These are phyloP conservation scores for Paecilomyces dactylethromorphus DNA, from an alignment of 2,329 filamentous ascomycete species.

Conservation along the genomic window DNA sequence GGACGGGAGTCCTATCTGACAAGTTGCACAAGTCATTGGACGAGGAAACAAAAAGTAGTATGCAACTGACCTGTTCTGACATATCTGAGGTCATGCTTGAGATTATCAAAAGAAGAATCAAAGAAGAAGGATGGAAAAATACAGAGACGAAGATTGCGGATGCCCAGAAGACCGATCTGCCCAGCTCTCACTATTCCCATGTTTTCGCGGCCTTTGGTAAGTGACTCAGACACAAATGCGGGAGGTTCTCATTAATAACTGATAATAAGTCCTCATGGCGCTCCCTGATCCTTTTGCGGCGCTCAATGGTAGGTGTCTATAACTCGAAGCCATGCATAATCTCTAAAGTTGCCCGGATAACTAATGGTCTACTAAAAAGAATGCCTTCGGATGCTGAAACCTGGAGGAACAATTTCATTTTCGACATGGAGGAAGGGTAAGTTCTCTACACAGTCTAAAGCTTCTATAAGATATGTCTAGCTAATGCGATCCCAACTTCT, in stretches of 20 bases:
- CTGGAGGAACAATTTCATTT: conserved; percentile 27
- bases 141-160: conserved; percentile 40
- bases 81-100: conserved; percentile 15
- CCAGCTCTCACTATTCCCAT: conserved; percentile 37
- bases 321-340: neutral
- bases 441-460: neutral
- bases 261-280: conserved; percentile 33
- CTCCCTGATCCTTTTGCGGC: conserved; percentile 37
- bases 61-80: neutral
- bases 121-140: conserved; percentile 42
- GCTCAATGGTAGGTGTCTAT: conserved; percentile 24
- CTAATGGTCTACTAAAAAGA: conserved; percentile 12
- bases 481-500: neutral
- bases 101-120: conserved; percentile 35
- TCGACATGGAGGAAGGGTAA: conserved; percentile 29
- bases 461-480: neutral
- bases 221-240: conserved; percentile 1
- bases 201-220: conserved; percentile 41
- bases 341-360: neutral
- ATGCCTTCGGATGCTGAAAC: conserved; percentile 25
- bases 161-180: conserved; percentile 41
- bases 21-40: conserved; percentile 37
- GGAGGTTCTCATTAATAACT: neutral
- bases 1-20: conserved; percentile 45
- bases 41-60: conserved; percentile 4